Base-by-base conservation (phyloP, 1,139 yeast genomes). In the Pichia sp. region DNA sequence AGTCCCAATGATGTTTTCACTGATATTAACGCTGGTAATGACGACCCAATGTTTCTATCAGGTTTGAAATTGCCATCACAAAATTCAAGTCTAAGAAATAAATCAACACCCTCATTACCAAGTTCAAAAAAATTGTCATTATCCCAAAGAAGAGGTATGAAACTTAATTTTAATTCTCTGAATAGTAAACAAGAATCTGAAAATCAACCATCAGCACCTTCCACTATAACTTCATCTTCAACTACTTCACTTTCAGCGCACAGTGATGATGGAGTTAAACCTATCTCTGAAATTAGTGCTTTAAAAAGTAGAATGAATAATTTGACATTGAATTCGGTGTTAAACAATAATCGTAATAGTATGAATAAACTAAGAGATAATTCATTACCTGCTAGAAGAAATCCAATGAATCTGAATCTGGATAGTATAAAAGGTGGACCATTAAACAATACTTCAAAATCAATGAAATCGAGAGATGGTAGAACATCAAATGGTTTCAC, bases 131-230 rank as follows among this genome's bases (percentile, higher is more conserved):
- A 45, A 27, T 26, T 77, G 2, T 74, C 84, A 1, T 65, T 80
- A 36, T 77, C 84, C 1, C 81, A 78, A 63, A 70, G 85, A 63
- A 66, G 85, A 59, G 84, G 81, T 1, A 68, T 77, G 76, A 75
- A 74, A 50, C 58, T 77, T 43, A 70, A 73, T 55, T 66, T 76
- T 51, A 58, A 59, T 38, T 71, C 71, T 20, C 48, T 72, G 40
- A 51, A 53, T 9, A 57, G 56, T 22, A 22, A 46, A 9, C 27
- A 8, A 12, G 24, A 23, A 4, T 8, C 4, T 41, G 30, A 23
- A 32, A 11, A 20, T 18, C 22, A 20, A 5, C 34, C 30, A 13
- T 20, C 32, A 18, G 23, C 23, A 11, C 13, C 18, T n/a, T 24
- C 35, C 16, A n/a, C 38, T 23, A 23, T 18, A 7, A 9, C 34